Evolutionary conservation across 2,329 filamentous ascomycete genomes (phyloP).

Genomic region (Xylaria sp.): DNA sequence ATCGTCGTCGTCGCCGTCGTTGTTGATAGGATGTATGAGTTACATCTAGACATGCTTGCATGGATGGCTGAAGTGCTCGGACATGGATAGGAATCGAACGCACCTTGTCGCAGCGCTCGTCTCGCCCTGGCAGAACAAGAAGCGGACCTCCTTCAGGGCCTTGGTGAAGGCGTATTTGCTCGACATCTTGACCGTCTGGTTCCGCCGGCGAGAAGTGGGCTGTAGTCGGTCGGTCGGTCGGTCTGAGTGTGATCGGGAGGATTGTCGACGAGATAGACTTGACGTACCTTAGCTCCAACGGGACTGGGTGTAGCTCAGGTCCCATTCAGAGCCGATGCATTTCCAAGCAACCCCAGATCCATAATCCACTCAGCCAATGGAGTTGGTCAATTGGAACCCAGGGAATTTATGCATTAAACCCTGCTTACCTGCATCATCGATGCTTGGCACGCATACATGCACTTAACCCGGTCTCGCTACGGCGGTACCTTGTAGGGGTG

Average conservation of each 20-base stretch:
- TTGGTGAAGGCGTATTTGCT: constrained; percentile 92
- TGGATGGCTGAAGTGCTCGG: not conserved
- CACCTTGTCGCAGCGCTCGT: constrained; percentile 91
- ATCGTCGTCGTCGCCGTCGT: not conserved
- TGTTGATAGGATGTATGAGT: not conserved
- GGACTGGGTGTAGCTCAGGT: not conserved
- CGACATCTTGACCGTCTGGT: constrained; percentile 72
- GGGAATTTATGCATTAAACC: not conserved
- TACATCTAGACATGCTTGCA: not conserved
- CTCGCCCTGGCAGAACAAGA: constrained; percentile 95
- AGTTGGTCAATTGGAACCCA: constrained; percentile 18
- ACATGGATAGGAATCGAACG: constrained; percentile 45
- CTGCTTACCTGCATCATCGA: not conserved
- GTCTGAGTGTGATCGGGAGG: constrained; percentile 31
- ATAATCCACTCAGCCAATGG: constrained; percentile 9
- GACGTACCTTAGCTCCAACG: constrained; percentile 30
- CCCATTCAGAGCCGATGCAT: constrained; percentile 25
- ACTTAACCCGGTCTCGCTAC: constrained; percentile 27
- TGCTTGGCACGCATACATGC: not conserved
- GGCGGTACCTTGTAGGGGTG: constrained; percentile 31
- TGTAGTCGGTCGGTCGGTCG: not conserved
- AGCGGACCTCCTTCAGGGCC: constrained; percentile 92
- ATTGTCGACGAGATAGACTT: constrained; percentile 44
- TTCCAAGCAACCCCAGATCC: constrained; percentile 15
- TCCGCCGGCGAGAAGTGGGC: constrained; percentile 25